A percentile compares a stretch with the other conserved stretches of the same genome.
phyloP scores from a whole-genome alignment of 2,329 filamentous ascomycete genomes.

The Didymella pomorum region DNA sequence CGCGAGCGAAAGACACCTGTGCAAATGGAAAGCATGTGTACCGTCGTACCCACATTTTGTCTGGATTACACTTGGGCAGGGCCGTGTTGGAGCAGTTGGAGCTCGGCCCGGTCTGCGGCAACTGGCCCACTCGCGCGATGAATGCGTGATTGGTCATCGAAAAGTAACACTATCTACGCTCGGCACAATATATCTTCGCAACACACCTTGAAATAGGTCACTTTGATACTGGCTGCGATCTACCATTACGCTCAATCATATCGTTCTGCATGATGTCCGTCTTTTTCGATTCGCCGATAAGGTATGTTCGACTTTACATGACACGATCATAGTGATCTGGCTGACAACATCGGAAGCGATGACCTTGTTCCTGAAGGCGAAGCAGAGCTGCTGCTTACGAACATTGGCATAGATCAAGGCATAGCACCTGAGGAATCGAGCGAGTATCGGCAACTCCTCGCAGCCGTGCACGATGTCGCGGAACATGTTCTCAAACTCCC shows the following conservation, averaged over 20 bases:
- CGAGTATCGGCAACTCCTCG: constrained; percentile 60
- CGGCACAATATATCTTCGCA: constrained; percentile 7
- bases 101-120: constrained; percentile 22
- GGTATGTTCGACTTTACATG: constrained; percentile 25
- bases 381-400: constrained; percentile 31
- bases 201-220: neutral
- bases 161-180: constrained; percentile 22
- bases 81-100: constrained; percentile 33
- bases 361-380: constrained; percentile 35
- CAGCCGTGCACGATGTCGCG: constrained; percentile 62
- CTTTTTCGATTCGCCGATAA: constrained; percentile 40
- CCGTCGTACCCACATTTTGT: neutral
- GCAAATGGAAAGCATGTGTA: neutral
- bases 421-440: constrained; percentile 50
- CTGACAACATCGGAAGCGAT: constrained; percentile 26
- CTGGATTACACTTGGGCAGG: neutral
- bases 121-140: constrained; percentile 7
- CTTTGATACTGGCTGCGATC: too few relatives aligned
- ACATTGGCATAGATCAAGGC: constrained; percentile 35
- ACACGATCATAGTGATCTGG: too few relatives aligned
- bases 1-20: neutral
- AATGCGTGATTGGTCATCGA: constrained; percentile 17
- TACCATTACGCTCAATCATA: neutral
- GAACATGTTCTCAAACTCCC: constrained; percentile 55
- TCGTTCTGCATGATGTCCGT: constrained; percentile 32